Evolutionary conservation across 306 rosid genomes (phyloP), one percentile per base, ranked within the genome.

Genomic region (Sindora glabra): DNA sequence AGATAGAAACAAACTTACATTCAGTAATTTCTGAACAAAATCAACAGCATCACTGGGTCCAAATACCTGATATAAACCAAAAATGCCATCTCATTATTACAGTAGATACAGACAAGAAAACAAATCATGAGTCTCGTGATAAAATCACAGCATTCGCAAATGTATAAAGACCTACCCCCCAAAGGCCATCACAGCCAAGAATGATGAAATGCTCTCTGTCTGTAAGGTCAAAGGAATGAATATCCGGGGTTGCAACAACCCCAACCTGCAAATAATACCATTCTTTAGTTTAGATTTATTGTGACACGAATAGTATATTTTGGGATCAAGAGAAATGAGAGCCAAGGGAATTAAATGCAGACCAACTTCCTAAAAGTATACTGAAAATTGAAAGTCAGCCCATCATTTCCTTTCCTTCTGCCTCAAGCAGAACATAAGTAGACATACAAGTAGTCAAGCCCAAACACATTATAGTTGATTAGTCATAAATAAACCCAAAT

Each of bases 11-110:
- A 59, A 47, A 44, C 45, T 59, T 72, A 86, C 97, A 76, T 77
- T 78, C 77, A 84, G 68, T 45, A 78, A 74, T 69, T 84, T 87
- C 69, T 78, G 88, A 65, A 87, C 97, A 84, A 90, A 90, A 56
- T 74, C 84, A 47, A 87, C 90, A 46, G 97, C 97, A 71, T 90
- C 94, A 67, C 89, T 82, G 50, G 97, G 97, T 76, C 97, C 97
- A 63, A 90, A 84, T 44, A 90, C 97, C 97, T 90, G 79, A 39
- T 47, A 68, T 45, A 70, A 30, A 65, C 44, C 50, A 17, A 50
- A 65, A 44, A 52, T 14, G 45, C 15, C 22, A 44, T 24, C 56
- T 45, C 62, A 63, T 24, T 54, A 62, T 27, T 57, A 62, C 21
- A 15, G 26, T 3, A 23, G 16, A 68, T 32, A 14, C 59, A 56